Conservation (phyloP, 225 moss, liverwort and hornwort species). For the Polytrichum formosum region DNA sequence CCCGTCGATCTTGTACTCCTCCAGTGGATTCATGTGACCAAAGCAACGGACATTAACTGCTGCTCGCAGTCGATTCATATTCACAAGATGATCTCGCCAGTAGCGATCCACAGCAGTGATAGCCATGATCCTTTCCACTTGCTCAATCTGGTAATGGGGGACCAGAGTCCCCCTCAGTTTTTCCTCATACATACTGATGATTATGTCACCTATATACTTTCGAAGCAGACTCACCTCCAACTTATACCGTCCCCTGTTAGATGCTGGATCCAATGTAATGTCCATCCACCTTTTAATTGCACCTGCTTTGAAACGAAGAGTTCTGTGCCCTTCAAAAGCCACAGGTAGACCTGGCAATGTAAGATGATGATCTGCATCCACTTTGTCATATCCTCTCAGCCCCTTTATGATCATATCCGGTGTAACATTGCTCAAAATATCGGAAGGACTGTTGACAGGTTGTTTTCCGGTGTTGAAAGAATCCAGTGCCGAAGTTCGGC, state of each 20-base stretch:
- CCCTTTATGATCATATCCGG: constrained; percentile 54
- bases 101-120: constrained; percentile 81
- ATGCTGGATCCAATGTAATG: constrained; percentile 63
- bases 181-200: constrained; percentile 75
- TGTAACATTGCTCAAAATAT: constrained; percentile 54
- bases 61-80: constrained; percentile 95
- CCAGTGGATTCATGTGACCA: constrained; percentile 98
- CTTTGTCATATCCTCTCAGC: constrained; percentile 28
- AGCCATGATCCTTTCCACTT: constrained; percentile 88
- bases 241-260: constrained; percentile 53
- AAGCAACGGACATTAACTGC: constrained; percentile 97
- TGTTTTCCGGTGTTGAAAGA: constrained; percentile 22
- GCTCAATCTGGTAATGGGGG: constrained; percentile 68
- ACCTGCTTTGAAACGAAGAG: constrained; percentile 72
- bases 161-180: constrained; percentile 63
- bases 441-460: constrained; percentile 8
- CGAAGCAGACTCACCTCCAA: constrained; percentile 77
- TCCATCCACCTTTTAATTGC: constrained; percentile 77
- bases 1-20: constrained; percentile 99
- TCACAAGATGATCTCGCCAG: constrained; percentile 98
- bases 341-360: constrained; percentile 57
- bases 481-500: constrained; percentile 39
- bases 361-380: constrained; percentile 54
- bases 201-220: constrained; percentile 77
- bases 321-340: constrained; percentile 33